phyloP scores from a whole-genome alignment of 139 green algal genomes.

The Closterium sp. region DNA sequence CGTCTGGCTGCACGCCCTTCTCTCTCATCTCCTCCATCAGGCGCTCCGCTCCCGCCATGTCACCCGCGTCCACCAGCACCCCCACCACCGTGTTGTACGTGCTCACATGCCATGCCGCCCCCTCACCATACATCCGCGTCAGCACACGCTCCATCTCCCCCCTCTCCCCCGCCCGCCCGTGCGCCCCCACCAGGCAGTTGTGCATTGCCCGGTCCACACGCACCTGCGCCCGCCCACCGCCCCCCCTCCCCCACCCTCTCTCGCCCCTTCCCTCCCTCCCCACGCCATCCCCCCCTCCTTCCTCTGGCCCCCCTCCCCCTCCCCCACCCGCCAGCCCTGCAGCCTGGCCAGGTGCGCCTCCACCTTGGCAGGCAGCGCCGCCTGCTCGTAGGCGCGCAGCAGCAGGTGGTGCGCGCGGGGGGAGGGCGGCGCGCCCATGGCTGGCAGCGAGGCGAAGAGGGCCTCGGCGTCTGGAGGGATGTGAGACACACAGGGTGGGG shows the following conservation, averaged over 20 bases:
- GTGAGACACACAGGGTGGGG: not conserved
- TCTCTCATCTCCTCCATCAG: conserved; percentile 3
- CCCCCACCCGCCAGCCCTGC: not conserved
- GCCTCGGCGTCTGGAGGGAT: not conserved
- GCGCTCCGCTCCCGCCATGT: not conserved
- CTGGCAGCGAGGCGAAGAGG: not conserved
- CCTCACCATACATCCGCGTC: not conserved
- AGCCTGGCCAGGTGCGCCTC: not conserved
- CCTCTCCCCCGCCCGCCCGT: conserved; percentile 6
- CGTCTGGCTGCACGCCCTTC: not conserved
- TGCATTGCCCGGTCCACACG: conserved; percentile 12
- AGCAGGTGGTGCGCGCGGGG: not conserved
- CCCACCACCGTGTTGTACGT: not conserved
- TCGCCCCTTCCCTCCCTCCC: not conserved
- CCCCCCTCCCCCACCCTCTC: not conserved
- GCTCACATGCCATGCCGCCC: not conserved
- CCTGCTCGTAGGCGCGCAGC: not conserved
- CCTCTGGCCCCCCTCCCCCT: not conserved
- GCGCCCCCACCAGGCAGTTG: conserved; percentile 26
- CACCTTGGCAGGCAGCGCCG: not conserved
- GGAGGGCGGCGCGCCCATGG: too few relatives aligned
- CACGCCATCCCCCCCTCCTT: not conserved
- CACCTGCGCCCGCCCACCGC: too few relatives aligned
- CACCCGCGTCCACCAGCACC: not conserved
- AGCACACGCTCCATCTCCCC: not conserved